Evolutionary conservation across 164 flowering plant genomes (phyloP).

Genomic region (Echeveria elegans): DNA sequence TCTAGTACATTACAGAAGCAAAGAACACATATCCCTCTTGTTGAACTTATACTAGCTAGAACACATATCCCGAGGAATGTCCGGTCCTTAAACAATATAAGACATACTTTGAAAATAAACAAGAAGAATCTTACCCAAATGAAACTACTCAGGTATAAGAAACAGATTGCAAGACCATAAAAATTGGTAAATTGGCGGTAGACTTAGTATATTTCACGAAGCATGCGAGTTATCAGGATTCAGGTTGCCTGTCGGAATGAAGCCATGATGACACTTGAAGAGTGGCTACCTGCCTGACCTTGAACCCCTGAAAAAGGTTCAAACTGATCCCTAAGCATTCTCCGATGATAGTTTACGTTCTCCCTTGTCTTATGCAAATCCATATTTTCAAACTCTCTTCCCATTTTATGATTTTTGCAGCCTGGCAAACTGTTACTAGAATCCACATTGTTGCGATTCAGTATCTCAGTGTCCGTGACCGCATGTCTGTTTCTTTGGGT

Average conservation of each 20-base stretch:
- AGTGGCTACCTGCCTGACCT: neutral
- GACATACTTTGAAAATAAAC: too few species aligned
- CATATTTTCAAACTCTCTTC: constrained; percentile 37
- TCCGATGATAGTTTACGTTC: neutral
- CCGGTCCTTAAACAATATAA: too few species aligned
- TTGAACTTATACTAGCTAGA: too few species aligned
- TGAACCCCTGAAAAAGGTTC: neutral
- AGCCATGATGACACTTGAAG: neutral
- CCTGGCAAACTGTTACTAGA: constrained; percentile 18
- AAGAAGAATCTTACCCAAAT: too few species aligned
- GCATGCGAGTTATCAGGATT: neutral
- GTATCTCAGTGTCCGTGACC: neutral
- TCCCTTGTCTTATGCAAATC: neutral
- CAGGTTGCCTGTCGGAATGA: neutral
- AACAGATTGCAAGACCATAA: too few species aligned
- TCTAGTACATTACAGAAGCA: too few species aligned
- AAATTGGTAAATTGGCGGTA: neutral
- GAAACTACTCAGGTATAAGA: too few species aligned
- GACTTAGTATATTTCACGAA: neutral
- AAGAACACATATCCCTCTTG: too few species aligned
- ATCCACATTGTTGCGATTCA: constrained; percentile 11
- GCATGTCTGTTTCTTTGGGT: neutral
- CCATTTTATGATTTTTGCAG: constrained; percentile 42
- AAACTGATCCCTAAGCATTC: neutral
- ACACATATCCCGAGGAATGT: too few species aligned